A percentile compares a stretch with the other conserved stretches of the same genome.
phyloP scores from a whole-genome alignment of 306 rosid genomes.

The Mimosa bimucronata region DNA sequence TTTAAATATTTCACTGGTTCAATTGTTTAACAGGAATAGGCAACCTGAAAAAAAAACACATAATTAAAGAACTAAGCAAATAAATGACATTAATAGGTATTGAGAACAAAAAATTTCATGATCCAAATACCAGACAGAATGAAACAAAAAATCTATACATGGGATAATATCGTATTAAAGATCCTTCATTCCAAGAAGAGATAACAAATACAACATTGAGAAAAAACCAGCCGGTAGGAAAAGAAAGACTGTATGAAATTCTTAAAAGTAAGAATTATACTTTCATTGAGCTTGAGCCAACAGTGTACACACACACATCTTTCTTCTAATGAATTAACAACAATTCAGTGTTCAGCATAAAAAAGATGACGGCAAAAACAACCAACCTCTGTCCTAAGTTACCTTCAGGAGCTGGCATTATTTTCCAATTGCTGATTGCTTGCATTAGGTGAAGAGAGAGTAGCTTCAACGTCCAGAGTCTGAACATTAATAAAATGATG shows the following conservation, averaged over 20 bases:
- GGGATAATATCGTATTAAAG: too few relatives aligned
- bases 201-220: background rate
- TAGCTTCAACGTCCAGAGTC: constrained; percentile 63
- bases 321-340: background rate
- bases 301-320: too few relatives aligned
- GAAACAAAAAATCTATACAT: too few relatives aligned
- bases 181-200: too few relatives aligned
- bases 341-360: too few relatives aligned
- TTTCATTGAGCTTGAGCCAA: background rate
- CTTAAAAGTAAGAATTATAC: background rate
- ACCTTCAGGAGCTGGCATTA: constrained; percentile 48
- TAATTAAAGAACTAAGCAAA: background rate
- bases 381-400: constrained; percentile 22
- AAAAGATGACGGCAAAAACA: background rate
- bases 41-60: background rate
- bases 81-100: background rate
- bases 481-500: constrained; percentile 47
- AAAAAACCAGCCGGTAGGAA: background rate
- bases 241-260: background rate
- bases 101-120: background rate
- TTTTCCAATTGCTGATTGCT: constrained; percentile 58
- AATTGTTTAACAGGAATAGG: too few relatives aligned
- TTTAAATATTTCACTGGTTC: background rate
- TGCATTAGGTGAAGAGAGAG: constrained; percentile 41
- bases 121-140: background rate